Percentiles rank a stretch among this genome's conserved stretches.
Conservation (phyloP, 2,329 filamentous ascomycete species). For the Magnaporthales sp. region DNA sequence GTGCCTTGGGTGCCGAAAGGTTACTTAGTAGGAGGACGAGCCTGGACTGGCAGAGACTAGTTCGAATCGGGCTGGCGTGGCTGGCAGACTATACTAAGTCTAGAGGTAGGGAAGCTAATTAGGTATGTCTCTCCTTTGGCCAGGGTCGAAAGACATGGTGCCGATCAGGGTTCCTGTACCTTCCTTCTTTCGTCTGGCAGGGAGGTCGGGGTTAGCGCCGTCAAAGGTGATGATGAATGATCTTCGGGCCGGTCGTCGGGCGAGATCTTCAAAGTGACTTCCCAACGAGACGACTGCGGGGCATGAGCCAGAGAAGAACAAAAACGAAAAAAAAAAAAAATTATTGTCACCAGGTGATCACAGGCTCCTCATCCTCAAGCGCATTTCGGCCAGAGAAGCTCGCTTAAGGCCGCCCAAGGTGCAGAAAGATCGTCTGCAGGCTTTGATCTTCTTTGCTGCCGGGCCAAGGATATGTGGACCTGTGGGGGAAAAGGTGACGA, state of each 20-base stretch:
- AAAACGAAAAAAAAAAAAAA: not conserved
- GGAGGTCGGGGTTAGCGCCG: not conserved
- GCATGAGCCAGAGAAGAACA: not conserved
- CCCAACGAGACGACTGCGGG: not conserved
- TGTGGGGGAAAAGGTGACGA: not conserved
- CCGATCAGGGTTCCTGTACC: not conserved
- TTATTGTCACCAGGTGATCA: not conserved
- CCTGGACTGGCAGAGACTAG: not conserved
- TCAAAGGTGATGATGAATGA: not conserved
- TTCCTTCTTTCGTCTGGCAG: not conserved
- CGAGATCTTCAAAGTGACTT: not conserved
- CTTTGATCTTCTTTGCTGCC: not conserved
- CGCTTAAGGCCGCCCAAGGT: not conserved
- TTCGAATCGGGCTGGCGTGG: not conserved
- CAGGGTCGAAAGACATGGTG: not conserved
- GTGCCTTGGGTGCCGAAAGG: not conserved
- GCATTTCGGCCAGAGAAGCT: not conserved
- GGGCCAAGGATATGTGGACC: not conserved
- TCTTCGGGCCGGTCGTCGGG: not conserved
- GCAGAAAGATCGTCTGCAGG: not conserved
- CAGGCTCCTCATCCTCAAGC: not conserved
- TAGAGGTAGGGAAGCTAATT: not conserved
- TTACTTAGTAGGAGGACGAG: not conserved
- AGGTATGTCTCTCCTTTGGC: not conserved
- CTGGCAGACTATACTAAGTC: not conserved